Conservation (phyloP, 495 filamentous ascomycete species). For the Lasiosphaeriaceae sp. region DNA sequence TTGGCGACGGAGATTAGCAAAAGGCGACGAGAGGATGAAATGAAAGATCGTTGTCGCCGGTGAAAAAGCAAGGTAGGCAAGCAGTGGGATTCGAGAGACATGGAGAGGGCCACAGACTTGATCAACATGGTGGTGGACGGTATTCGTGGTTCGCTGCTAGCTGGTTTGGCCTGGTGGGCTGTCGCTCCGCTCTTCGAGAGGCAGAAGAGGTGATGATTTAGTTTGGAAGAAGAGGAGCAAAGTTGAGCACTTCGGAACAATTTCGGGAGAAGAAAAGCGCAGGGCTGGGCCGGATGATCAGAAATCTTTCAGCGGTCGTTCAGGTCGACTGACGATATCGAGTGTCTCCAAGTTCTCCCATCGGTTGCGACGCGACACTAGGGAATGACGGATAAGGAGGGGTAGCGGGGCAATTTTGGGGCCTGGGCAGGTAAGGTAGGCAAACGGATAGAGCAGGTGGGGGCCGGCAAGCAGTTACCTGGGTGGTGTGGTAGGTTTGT, state of each 20-base stretch:
- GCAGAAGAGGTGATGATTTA: not conserved
- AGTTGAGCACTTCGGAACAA: too few relatives aligned
- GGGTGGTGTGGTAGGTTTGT: not conserved
- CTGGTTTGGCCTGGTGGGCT: not conserved
- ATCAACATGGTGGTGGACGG: conserved; percentile 34
- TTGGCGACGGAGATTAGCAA: not conserved
- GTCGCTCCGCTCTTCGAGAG: not conserved
- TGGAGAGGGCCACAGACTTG: conserved; percentile 32
- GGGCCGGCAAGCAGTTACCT: not conserved
- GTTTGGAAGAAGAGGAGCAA: too few relatives aligned
- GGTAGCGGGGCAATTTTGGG: conserved; percentile 4
- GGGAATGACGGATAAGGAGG: not conserved
- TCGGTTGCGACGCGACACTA: not conserved
- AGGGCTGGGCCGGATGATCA: too few relatives aligned
- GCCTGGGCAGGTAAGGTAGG: not conserved
- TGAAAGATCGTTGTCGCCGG: not conserved
- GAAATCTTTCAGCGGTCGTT: not conserved
- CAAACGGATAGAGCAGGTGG: conserved; percentile 1
- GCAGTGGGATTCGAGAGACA: conserved; percentile 5
- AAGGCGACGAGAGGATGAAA: not conserved
- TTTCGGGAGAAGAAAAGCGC: too few relatives aligned
- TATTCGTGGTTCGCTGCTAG: not conserved
- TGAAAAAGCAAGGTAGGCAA: not conserved
- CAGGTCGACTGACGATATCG: not conserved
- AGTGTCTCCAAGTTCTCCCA: not conserved